phyloP scores from a whole-genome alignment of 768 basidiomycete species.

The Filobasidium wieringae region DNA sequence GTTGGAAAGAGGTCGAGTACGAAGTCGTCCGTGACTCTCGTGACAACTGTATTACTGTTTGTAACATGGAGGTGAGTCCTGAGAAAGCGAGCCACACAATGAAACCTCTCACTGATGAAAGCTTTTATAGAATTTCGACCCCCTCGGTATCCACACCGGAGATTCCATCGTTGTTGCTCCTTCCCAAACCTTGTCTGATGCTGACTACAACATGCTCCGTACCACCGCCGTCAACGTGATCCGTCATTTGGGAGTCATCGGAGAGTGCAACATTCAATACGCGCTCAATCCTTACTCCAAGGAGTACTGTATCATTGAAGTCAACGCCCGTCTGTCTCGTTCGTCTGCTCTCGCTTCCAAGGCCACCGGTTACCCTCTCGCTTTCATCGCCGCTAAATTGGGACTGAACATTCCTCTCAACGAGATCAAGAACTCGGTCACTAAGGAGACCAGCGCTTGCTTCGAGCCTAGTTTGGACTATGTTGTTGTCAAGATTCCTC shows the following conservation, averaged over 20 bases:
- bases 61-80: conserved; percentile 94
- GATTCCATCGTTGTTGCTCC: conserved; percentile 98
- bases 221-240: conserved; percentile 97
- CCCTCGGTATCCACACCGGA: conserved; percentile 93
- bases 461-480: conserved; percentile 98
- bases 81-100: neutral
- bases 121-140: conserved; percentile 85
- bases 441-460: conserved; percentile 90
- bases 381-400: conserved; percentile 95
- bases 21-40: conserved; percentile 95
- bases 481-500: conserved; percentile 93
- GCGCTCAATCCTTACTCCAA: conserved; percentile 88
- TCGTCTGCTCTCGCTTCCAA: conserved; percentile 97
- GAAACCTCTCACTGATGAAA: neutral
- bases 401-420: conserved; percentile 94
- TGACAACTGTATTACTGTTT: conserved; percentile 98
- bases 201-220: conserved; percentile 98
- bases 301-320: conserved; percentile 98
- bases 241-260: conserved; percentile 92
- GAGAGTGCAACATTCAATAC: conserved; percentile 99
- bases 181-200: conserved; percentile 94
- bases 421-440: conserved; percentile 95
- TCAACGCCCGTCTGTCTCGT: conserved; percentile 95
- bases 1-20: conserved; percentile 99
- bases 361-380: conserved; percentile 93